Evolutionary conservation across 495 filamentous ascomycete genomes (phyloP).

Genomic region (Barbatosphaeria neglecta): DNA sequence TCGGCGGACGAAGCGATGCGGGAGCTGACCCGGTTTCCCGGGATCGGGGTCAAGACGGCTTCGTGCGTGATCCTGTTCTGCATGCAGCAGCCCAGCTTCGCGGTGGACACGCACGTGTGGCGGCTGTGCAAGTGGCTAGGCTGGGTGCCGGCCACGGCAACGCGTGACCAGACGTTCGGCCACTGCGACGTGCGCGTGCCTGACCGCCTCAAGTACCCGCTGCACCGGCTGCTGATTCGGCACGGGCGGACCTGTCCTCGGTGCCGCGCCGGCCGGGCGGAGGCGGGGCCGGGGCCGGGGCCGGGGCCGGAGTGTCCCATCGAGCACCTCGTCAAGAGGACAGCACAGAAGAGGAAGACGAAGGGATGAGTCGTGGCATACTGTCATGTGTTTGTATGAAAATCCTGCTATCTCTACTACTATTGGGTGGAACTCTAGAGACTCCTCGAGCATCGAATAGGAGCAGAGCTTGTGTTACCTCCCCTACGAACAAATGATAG

Average conservation of each 20-base stretch:
- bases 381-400: too few relatives aligned
- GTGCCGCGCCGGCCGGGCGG: constrained; percentile 47
- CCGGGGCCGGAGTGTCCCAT: constrained; percentile 36
- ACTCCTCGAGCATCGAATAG: too few relatives aligned
- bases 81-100: constrained; percentile 64
- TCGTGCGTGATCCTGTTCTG: constrained; percentile 78
- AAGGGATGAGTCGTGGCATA: too few relatives aligned
- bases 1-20: constrained; percentile 57
- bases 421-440: too few relatives aligned
- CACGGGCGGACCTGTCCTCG: constrained; percentile 75
- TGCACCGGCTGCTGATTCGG: constrained; percentile 77
- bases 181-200: constrained; percentile 77
- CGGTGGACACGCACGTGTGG: constrained; percentile 78
- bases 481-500: too few relatives aligned
- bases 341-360: not conserved
- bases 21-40: constrained; percentile 63
- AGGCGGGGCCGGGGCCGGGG: too few relatives aligned
- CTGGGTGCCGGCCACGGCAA: constrained; percentile 61
- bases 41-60: constrained; percentile 86
- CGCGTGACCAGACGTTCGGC: constrained; percentile 57
- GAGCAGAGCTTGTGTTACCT: too few relatives aligned
- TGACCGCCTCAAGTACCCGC: constrained; percentile 73
- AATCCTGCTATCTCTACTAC: too few relatives aligned
- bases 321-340: constrained; percentile 29
- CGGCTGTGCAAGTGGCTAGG: constrained; percentile 73